Conservation (phyloP, 257 asterid genomes). For the Fraxinus quadrangulata region DNA sequence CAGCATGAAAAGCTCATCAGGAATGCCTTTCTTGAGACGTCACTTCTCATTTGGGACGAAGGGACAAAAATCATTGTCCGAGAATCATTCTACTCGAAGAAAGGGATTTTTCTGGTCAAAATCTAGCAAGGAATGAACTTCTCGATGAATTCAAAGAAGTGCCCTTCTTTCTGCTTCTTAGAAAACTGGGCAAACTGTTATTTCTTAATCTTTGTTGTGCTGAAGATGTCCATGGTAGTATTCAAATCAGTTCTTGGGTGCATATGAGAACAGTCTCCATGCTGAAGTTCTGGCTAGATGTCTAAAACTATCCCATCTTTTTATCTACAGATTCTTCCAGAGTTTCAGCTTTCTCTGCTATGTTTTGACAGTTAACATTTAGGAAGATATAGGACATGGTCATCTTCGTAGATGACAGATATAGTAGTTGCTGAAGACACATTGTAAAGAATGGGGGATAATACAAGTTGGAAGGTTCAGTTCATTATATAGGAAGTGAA, state of each 20-base stretch:
- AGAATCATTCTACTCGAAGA: conserved; percentile 46
- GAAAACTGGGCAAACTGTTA: not conserved
- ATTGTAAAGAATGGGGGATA: conserved; percentile 53
- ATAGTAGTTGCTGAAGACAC: conserved; percentile 53
- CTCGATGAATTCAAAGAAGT: conserved; percentile 25
- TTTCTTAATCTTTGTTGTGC: not conserved
- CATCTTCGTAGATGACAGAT: conserved; percentile 24
- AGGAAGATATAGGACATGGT: conserved; percentile 3
- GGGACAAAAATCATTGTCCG: conserved; percentile 48
- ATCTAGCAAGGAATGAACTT: conserved; percentile 55
- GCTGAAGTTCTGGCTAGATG: not conserved
- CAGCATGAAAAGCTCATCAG: conserved; percentile 60
- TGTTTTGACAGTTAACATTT: conserved; percentile 6
- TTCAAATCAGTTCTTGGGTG: not conserved
- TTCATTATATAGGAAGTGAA: conserved; percentile 40
- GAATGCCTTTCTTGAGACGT: conserved; percentile 73
- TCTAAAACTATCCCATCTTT: not conserved
- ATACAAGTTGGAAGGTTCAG: conserved; percentile 36
- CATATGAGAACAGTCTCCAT: not conserved
- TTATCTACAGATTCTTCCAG: conserved; percentile 19
- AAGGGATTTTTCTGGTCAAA: conserved; percentile 67
- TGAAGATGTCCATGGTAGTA: not conserved
- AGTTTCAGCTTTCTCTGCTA: conserved; percentile 25
- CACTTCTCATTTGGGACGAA: conserved; percentile 81
- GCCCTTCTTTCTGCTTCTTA: not conserved